Evolutionary conservation across 257 asterid species (phyloP).

Genomic region (Solanum bulbocastanum): DNA sequence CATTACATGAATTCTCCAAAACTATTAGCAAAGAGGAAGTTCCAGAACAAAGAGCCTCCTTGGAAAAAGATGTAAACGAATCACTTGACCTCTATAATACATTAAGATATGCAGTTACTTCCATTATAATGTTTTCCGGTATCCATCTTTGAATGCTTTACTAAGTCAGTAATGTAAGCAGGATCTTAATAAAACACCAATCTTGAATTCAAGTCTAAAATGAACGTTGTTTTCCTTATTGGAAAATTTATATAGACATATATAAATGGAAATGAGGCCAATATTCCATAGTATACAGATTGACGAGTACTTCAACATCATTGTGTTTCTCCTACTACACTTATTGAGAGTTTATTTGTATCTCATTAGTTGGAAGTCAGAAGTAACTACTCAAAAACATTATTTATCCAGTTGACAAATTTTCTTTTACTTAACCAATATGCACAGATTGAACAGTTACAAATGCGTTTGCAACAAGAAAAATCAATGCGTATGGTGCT

Average conservation of each 20-base stretch:
- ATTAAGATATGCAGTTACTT: not conserved
- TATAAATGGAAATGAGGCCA: not conserved
- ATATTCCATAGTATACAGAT: not conserved
- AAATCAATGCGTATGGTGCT: conserved; percentile 50
- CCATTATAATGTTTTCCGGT: not conserved
- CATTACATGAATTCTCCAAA: conserved; percentile 15
- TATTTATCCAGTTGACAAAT: not conserved
- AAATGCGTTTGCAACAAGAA: conserved; percentile 45
- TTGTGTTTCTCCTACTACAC: not conserved
- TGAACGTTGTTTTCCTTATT: not conserved
- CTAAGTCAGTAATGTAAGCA: not conserved
- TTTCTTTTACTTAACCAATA: not conserved
- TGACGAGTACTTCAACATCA: not conserved
- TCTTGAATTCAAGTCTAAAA: not conserved
- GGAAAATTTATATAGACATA: not conserved
- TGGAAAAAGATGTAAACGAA: conserved; percentile 42
- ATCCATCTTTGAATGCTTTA: not conserved
- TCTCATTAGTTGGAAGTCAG: not conserved
- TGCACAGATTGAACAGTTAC: conserved; percentile 42
- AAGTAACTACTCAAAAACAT: not conserved
- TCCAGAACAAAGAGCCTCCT: conserved; percentile 31
- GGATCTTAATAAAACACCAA: not conserved
- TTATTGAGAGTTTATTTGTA: not conserved
- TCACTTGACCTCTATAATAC: not conserved
- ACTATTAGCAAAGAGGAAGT: conserved; percentile 16